Conservation (phyloP, 2,329 filamentous ascomycete species). For the Colletotrichum chrysophilum region DNA sequence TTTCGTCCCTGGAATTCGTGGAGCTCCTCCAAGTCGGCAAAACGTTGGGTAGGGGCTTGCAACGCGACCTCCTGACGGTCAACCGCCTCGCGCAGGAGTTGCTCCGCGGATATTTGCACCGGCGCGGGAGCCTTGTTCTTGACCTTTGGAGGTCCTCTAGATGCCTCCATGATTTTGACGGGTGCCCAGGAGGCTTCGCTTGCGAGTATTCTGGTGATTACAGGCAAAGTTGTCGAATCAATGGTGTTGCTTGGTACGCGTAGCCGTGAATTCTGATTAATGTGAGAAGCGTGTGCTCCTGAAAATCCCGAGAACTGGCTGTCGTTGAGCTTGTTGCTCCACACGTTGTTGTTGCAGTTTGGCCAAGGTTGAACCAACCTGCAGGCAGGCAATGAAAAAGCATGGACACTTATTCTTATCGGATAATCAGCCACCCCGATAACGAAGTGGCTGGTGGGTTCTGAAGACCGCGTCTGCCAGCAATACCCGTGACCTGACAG, state of each 20-base stretch:
- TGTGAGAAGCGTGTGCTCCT: not conserved
- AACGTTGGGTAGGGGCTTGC: slow-evolving; percentile 91
- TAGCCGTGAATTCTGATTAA: not conserved
- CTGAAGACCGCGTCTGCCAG: not conserved
- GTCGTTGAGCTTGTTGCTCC: not conserved
- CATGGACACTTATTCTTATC: not conserved
- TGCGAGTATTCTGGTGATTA: not conserved
- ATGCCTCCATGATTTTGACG: slow-evolving; percentile 76
- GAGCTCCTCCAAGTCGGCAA: slow-evolving; percentile 95
- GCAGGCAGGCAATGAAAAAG: not conserved
- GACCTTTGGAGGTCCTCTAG: slow-evolving; percentile 90
- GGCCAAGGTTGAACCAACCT: not conserved
- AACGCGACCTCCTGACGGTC: slow-evolving; percentile 90
- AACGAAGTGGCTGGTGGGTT: not conserved
- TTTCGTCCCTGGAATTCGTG: slow-evolving; percentile 98
- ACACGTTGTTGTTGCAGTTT: not conserved
- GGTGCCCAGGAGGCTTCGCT: not conserved
- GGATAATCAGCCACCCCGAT: not conserved
- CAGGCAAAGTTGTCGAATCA: not conserved
- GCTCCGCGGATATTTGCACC: slow-evolving; percentile 92
- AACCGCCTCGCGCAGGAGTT: slow-evolving; percentile 95
- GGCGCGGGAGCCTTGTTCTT: slow-evolving; percentile 98
- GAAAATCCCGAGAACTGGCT: not conserved
- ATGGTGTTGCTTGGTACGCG: not conserved
- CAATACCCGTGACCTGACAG: not conserved